Conservation (phyloP, 805 yeast genomes). For the Ogataea glucozyma region DNA sequence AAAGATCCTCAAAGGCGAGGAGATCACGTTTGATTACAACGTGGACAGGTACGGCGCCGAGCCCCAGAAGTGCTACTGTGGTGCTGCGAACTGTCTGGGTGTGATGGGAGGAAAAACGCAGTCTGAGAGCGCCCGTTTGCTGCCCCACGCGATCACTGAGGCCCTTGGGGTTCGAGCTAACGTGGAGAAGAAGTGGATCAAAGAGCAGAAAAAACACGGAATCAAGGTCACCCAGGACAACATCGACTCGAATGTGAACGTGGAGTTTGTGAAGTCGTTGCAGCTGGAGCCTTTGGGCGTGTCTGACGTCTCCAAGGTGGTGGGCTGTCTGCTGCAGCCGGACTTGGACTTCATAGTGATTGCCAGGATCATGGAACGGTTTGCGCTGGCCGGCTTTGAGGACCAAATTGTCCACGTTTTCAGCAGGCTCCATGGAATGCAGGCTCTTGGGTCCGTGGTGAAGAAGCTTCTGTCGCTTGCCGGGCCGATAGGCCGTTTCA, state of each 20-base stretch:
- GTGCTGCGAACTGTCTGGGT: conserved; percentile 88
- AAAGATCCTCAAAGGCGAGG: conserved; percentile 73
- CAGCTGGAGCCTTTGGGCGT: conserved; percentile 51
- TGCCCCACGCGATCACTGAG: conserved; percentile 81
- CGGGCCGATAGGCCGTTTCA: conserved; percentile 6
- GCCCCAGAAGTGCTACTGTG: conserved; percentile 93
- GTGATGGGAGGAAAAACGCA: conserved; percentile 96
- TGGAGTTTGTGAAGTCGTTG: conserved; percentile 62
- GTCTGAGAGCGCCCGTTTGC: conserved; percentile 81
- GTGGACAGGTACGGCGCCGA: conserved; percentile 96
- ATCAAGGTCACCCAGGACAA: conserved; percentile 50
- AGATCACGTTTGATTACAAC: conserved; percentile 87
- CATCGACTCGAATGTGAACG: conserved; percentile 60
- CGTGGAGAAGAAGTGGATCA: conserved; percentile 72
- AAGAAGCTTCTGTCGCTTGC: conserved; percentile 33
- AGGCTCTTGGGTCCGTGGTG: conserved; percentile 66
- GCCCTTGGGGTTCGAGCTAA: conserved; percentile 76
- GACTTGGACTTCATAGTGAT: conserved; percentile 67
- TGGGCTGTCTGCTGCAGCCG: conserved; percentile 74
- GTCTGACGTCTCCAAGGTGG: conserved; percentile 73
- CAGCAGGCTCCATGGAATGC: conserved; percentile 83
- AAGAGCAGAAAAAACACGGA: conserved; percentile 52
- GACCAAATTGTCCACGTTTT: conserved; percentile 55
- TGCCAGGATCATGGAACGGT: conserved; percentile 64
- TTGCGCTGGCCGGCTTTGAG: conserved; percentile 40